Base-by-base conservation (phyloP, 257 asterid genomes). In the Scutellaria barbata region DNA sequence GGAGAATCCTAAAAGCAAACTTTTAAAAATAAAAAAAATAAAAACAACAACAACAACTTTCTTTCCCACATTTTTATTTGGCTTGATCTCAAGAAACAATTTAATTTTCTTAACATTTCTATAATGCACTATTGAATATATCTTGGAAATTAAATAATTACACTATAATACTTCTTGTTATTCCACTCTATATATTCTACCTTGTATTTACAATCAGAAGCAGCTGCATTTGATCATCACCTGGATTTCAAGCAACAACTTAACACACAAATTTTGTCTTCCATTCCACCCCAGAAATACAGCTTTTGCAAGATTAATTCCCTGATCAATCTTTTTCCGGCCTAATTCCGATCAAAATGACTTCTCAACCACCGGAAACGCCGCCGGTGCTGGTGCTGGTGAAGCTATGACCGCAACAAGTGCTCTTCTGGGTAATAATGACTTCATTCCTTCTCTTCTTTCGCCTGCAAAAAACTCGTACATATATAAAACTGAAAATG, bases 391-490 rank as follows among this genome's bases (percentile, higher is more conserved):
- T 0, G 80, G 61, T 10, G 80, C 68, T 33, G 71, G 20, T 12
- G 65, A 76, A 35, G 14, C 57, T 54, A 33, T 50, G 45, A 72
- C 65, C 17, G 68, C 74, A 22, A 72, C 85, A 60, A 89, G 93
- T 33, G 88, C 92, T 76, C 84, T 82, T 81, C 96, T 83, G 17
- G 93, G 81, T 72, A 85, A 50, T 64, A 73, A 57, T 14, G 64
- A 63, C 71, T 67, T 67, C 73, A 72, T 42, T 41, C 35, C 80
- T 16, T 72, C 83, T 35, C 63, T 35, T 33, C 22, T 40, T 54
- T 77, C 79, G 59, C 82, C 95, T 86, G 71, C 69, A 70, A 61
- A 76, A 41, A 30, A 10, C 35, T 14, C 70, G 51, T 5, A 30
- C 35, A 30, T 12, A 43, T 43, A 43, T 47, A 22, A 68, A 48